Conservation (phyloP, 2,329 filamentous ascomycete species). For the Verticillium zaregamsianum region DNA sequence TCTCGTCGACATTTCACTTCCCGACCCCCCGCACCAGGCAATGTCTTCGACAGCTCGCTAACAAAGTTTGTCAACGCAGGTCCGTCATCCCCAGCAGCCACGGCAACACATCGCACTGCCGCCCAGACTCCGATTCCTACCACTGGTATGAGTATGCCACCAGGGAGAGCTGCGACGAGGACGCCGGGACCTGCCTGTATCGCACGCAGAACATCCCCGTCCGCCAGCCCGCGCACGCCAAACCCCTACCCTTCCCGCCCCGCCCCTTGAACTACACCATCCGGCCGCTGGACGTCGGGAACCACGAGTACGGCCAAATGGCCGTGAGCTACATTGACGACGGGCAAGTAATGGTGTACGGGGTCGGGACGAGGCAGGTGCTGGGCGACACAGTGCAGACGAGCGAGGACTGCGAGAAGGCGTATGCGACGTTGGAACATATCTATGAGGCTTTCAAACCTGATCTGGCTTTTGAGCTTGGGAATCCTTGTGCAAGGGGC, state of each 20-base stretch:
- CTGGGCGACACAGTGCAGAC: neutral
- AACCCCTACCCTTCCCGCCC: neutral
- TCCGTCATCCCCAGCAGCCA: neutral
- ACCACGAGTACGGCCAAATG: neutral
- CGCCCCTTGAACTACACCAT: neutral
- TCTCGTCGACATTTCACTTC: too few relatives aligned
- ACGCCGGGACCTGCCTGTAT: neutral
- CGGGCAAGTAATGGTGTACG: neutral
- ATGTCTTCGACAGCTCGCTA: too few relatives aligned
- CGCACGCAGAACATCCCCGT: neutral
- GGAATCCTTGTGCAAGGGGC: too few relatives aligned
- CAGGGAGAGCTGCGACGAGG: neutral
- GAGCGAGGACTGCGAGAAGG: too few relatives aligned
- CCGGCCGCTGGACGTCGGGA: neutral
- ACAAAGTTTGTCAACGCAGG: neutral
- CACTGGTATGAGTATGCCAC: neutral
- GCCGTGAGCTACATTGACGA: neutral
- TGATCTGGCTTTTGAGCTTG: too few relatives aligned
- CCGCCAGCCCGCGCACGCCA: neutral
- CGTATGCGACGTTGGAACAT: too few relatives aligned
- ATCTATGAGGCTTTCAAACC: too few relatives aligned
- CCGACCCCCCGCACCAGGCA: too few relatives aligned
- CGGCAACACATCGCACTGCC: neutral
- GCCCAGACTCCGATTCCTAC: neutral
- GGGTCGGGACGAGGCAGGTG: neutral